Evolutionary conservation across 2,329 filamentous ascomycete genomes (phyloP), one percentile per base, ranked within the genome.

Genomic region (Orbilia oligospora): DNA sequence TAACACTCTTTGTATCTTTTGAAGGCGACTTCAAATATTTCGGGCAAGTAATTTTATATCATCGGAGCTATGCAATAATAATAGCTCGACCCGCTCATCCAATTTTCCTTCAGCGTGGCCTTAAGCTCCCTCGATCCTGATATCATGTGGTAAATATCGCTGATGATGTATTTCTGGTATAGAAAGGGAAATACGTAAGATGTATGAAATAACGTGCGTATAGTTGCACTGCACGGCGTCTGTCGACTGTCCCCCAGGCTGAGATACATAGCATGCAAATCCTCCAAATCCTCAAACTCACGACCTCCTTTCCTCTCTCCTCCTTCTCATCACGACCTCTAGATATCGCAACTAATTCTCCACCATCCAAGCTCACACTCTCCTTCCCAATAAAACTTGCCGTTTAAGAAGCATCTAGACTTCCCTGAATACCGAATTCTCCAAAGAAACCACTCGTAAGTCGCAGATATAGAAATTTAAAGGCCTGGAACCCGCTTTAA

Each of bases 371-470:
- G 16, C 33, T 33, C 27, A 33, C 18, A 38, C 10, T 33, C 3
- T n/a, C 24, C 30, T 10, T 9, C 10, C 41, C 33, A 0, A 14
- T n/a, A 9, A 36, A 10, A 14, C 12, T 5, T 36, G 8, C 30
- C 9, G 3, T 9, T 3, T 1, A 44, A 44, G 36, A 44, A 41
- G 2, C 33, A 10, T 24, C 55, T n/a, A 24, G 36, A 44, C 36
- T 20, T 3, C 14, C 14, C 33, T 24, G 2, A n/a, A 10, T 12
- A 38, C 30, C 53, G 12, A 58, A 1, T 38, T 12, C 2, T 5
- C 53, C n/a, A 58, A 20, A 10, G 33, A 58, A 58, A 22, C 9
- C 3, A 56, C n/a, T n/a, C 33, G 56, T 61, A 44, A 44, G 56
- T 61, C 6, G 1, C 22, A 27, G 22, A 12, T 44, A 9, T 8